Conservation (phyloP, 352 stramenopile species). For the Pythium phragmitis region DNA sequence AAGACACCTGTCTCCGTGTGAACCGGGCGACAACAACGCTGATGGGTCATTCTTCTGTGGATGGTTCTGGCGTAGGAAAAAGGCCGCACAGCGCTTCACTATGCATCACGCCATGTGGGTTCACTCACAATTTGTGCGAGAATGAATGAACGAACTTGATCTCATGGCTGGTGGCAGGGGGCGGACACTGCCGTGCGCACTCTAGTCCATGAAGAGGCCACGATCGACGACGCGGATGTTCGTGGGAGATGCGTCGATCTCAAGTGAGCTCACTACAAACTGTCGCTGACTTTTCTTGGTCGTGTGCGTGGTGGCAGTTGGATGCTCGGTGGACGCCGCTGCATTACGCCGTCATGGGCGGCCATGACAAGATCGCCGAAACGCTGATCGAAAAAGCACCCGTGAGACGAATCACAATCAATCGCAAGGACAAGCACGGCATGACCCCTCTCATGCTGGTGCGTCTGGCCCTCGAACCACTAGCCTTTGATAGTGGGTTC, state of each 20-base stretch:
- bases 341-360: slow-evolving; percentile 78
- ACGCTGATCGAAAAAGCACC: slow-evolving; percentile 68
- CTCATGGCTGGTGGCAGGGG: slow-evolving; percentile 33
- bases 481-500: not conserved
- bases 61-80: slow-evolving; percentile 48
- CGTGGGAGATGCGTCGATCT: slow-evolving; percentile 8
- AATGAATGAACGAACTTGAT: not conserved
- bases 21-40: too few species aligned
- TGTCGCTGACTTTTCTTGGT: not conserved
- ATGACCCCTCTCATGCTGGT: slow-evolving; percentile 81
- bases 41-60: not conserved
- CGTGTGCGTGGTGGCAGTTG: slow-evolving; percentile 30
- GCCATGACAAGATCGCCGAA: slow-evolving; percentile 50
- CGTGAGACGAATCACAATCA: slow-evolving; percentile 75
- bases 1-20: too few species aligned
- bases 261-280: not conserved
- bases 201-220: slow-evolving; percentile 69
- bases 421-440: slow-evolving; percentile 77
- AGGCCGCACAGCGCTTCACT: slow-evolving; percentile 69
- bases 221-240: slow-evolving; percentile 77
- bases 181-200: slow-evolving; percentile 50
- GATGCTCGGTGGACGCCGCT: slow-evolving; percentile 82
- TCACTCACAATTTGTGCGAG: not conserved
- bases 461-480: not conserved
- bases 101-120: slow-evolving; percentile 65